These are phyloP conservation scores for Phlebopus sp. DNA, from an alignment of 1,284 basidiomycete species.

Conservation along the genomic window DNA sequence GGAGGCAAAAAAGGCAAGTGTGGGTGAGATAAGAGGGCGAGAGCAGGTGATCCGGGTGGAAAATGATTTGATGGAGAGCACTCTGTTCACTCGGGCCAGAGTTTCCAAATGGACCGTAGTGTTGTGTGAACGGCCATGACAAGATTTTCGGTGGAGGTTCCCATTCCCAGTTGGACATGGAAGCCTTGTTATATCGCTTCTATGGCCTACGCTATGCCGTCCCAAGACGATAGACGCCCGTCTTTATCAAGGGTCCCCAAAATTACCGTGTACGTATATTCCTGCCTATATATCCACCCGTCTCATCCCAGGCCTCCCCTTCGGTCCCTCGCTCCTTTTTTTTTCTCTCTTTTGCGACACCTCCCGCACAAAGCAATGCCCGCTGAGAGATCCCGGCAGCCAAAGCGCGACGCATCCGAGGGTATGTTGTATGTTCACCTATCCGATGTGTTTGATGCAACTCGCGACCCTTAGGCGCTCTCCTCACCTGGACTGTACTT, in stretches of 20 bases:
- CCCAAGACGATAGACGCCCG: conserved; percentile 28
- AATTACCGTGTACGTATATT: conserved; percentile 36
- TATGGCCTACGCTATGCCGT: conserved; percentile 32
- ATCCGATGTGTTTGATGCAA: conserved; percentile 5
- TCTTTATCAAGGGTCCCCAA: conserved; percentile 31
- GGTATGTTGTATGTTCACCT: conserved; percentile 37
- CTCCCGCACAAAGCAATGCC: conserved; percentile 43
- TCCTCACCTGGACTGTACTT: conserved; percentile 51
- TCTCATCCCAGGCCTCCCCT: conserved; percentile 19
- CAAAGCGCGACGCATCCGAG: conserved; percentile 42
- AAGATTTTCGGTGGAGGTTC: conserved; percentile 20
- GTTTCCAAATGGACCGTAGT: conserved; percentile 16
- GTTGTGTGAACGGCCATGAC: conserved; percentile 11
- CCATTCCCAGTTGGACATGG: conserved; percentile 22
- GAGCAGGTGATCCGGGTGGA: conserved; percentile 10
- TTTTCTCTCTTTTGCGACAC: conserved; percentile 23
- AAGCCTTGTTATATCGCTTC: conserved; percentile 28
- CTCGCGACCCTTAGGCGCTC: conserved; percentile 38
- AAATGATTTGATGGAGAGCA: not conserved
- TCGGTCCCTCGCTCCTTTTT: conserved; percentile 14
- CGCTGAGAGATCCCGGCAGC: conserved; percentile 47
- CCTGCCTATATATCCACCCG: conserved; percentile 32
- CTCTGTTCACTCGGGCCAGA: conserved; percentile 9
- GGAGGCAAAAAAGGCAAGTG: conserved; percentile 15
- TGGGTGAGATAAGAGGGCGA: conserved; percentile 3